phyloP scores from a whole-genome alignment of 2,329 filamentous ascomycete species.

The Metarhizium album region DNA sequence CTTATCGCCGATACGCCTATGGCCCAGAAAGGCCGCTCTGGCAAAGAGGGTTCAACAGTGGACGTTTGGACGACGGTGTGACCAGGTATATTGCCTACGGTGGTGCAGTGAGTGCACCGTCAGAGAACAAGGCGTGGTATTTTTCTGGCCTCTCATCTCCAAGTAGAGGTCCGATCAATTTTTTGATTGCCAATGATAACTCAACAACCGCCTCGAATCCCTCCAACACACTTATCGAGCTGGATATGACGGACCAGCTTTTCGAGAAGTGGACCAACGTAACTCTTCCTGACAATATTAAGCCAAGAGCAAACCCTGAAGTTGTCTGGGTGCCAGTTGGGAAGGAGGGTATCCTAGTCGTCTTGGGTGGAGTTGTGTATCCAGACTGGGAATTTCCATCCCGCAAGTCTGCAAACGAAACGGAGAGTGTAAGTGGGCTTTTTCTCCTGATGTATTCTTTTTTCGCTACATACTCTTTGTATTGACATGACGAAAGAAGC shows the following conservation, averaged over 20 bases:
- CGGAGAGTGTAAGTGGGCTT: constrained; percentile 21
- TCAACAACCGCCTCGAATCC: constrained; percentile 30
- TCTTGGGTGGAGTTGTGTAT: constrained; percentile 61
- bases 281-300: constrained; percentile 37
- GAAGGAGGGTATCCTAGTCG: constrained; percentile 62
- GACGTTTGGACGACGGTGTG: constrained; percentile 31
- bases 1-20: constrained; percentile 44
- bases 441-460: neutral
- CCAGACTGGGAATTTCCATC: constrained; percentile 35
- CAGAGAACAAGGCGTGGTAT: constrained; percentile 62
- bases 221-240: constrained; percentile 46
- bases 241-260: constrained; percentile 46
- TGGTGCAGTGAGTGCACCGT: constrained; percentile 52
- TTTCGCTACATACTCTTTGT: neutral
- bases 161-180: constrained; percentile 37
- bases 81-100: constrained; percentile 56
- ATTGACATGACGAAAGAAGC: constrained; percentile 30
- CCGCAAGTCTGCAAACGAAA: constrained; percentile 17
- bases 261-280: constrained; percentile 45
- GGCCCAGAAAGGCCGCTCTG: constrained; percentile 33
- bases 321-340: constrained; percentile 71
- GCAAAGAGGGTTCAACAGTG: constrained; percentile 29
- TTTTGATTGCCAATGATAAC: constrained; percentile 19
- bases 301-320: constrained; percentile 50
- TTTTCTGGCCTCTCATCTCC: constrained; percentile 52